Base-by-base conservation (phyloP, 1,284 basidiomycete genomes). In the Neotropicomus parvogracilis region DNA sequence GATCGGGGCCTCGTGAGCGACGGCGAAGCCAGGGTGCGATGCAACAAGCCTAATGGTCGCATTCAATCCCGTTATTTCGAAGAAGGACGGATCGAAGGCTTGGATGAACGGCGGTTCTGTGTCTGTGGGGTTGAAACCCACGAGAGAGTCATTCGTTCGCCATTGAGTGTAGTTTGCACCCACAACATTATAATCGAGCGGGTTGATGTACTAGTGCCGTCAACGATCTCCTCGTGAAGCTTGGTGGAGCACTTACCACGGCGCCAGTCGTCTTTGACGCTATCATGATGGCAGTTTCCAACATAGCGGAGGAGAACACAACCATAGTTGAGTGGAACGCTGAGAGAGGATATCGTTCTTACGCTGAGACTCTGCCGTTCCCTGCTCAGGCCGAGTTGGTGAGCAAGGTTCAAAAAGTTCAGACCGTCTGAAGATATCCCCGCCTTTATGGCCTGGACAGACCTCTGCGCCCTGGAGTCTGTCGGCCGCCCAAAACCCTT, bases 1-100 rank as follows among this genome's bases (percentile, higher is more conserved):
- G 2, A 87, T 74, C 0, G 80, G 81, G 2, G 85, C 87, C 64
- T 90, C 86, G 56, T 89, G 85, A 20, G 85, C 86, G 53, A 86
- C 79, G 0, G 83, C 79, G 58, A 78, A 85, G 13, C 75, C 75
- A 1, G 73, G 68, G 53, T 81, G 78, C 1, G 74, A 74, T 0
- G 81, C 78, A 19, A 90, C 74, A 48, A 75, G 64, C 5, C 75
- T 74, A 40, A 89, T 75, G 1, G 76, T 75, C 2, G 87, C 77
- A 32, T 70, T 67, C 7, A 65, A 56, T 1, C 87, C 86, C 3
- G 89, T 75, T 53, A 88, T 70, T 3, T 64, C 47, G 49, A 82
- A 66, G 64, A 90, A 90, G 6, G 66, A 70, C 4, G 67, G 56
- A 58, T 88, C 75, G 59, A 86, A 85, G 48, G 84, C 70, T 60